Percentiles rank a stretch among this genome's conserved stretches.
Evolutionary conservation across 768 basidiomycete species (phyloP).

Genomic region (Lactarius psammicola): DNA sequence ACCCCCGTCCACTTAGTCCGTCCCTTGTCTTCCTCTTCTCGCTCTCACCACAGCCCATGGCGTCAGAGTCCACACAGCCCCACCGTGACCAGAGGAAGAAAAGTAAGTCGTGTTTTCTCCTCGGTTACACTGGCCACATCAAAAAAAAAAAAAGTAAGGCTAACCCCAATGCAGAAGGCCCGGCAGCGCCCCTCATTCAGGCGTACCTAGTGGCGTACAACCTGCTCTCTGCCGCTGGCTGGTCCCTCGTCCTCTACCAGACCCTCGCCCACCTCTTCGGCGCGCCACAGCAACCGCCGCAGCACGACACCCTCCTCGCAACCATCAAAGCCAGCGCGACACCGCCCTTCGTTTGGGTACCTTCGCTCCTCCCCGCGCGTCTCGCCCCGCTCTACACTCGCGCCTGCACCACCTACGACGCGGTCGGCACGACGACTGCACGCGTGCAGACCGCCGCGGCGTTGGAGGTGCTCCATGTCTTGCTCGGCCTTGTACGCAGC

Average conservation of each 20-base stretch:
- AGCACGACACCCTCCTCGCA: conserved; percentile 6
- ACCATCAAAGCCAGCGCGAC: conserved; percentile 5
- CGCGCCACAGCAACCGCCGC: neutral
- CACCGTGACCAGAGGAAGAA: neutral
- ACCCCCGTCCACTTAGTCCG: neutral
- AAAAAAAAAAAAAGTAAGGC: neutral
- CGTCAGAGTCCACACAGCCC: neutral
- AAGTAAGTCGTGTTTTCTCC: neutral
- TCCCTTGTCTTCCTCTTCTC: neutral
- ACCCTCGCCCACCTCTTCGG: conserved; percentile 22
- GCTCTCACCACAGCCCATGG: neutral
- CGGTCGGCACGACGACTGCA: conserved; percentile 59
- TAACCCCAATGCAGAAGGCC: conserved; percentile 1
- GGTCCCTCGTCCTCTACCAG: conserved; percentile 24
- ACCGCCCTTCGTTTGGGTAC: conserved; percentile 30
- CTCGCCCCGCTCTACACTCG: conserved; percentile 49
- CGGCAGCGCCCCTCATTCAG: conserved; percentile 20
- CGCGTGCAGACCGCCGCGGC: conserved; percentile 81
- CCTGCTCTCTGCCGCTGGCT: conserved; percentile 23
- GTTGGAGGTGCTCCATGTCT: conserved; percentile 80
- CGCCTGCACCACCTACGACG: conserved; percentile 56
- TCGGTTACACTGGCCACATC: neutral
- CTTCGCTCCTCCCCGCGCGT: conserved; percentile 41
- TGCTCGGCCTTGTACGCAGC: conserved; percentile 76
- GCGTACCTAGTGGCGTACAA: conserved; percentile 30